Evolutionary conservation across 1,284 basidiomycete species (phyloP).

Genomic region (Dichomitus squalens): DNA sequence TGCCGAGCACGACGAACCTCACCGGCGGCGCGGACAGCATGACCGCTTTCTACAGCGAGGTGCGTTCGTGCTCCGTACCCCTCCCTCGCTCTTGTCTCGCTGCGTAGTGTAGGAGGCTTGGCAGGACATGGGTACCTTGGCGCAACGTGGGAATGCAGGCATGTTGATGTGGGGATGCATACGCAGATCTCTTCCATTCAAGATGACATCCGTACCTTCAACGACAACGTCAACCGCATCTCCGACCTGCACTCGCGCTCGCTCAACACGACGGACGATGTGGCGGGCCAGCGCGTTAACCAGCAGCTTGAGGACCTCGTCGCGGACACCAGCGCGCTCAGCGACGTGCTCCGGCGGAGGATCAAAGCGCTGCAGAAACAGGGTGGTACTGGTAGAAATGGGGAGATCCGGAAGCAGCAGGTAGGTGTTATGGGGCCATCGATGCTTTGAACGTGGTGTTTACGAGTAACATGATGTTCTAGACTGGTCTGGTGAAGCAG

Average conservation of each 20-base stretch:
- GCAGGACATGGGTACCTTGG: neutral
- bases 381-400: conserved; percentile 74
- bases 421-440: conserved; percentile 41
- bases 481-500: conserved; percentile 78
- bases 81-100: neutral
- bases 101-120: neutral
- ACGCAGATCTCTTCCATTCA: conserved; percentile 70
- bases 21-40: conserved; percentile 65
- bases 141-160: neutral
- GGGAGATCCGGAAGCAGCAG: conserved; percentile 83
- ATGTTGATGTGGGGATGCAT: neutral
- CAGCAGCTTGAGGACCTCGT: conserved; percentile 75
- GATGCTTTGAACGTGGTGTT: conserved; percentile 37
- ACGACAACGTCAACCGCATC: conserved; percentile 70
- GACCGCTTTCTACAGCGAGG: conserved; percentile 77
- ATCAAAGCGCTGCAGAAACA: conserved; percentile 80
- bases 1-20: conserved; percentile 53
- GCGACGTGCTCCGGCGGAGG: conserved; percentile 73
- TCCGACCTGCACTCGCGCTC: conserved; percentile 76
- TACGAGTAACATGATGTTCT: neutral
- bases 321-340: conserved; percentile 77
- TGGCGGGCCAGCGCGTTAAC: conserved; percentile 60
- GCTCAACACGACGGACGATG: conserved; percentile 79
- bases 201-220: conserved; percentile 70
- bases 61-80: conserved; percentile 33